Base-by-base conservation (phyloP, 441 rosid genomes). In the Raphanus hybrid region DNA sequence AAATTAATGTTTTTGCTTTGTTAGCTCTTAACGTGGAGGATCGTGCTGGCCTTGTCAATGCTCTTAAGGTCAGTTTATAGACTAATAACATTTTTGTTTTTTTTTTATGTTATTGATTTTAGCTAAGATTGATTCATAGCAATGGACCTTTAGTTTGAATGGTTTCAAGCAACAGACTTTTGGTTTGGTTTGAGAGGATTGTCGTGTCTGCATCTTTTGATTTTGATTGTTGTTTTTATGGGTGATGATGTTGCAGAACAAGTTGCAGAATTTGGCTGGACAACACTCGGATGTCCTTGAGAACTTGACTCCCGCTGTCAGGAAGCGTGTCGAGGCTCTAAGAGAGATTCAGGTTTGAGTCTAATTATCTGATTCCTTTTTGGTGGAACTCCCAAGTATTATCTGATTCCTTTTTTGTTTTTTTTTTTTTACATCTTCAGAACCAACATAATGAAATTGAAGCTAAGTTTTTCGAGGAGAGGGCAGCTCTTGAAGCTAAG, bases 401-500 rank as follows among this genome's bases (percentile, higher is more conserved):
- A 26, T 64, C 48, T 67, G 69, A 52, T 50, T 48, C 15, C 35
- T 64, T 55, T 27, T 48, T 61, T 67, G 62, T 8, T 23, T 23
- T 23, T 23, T 23, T 23, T 23, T 23, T 23, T 23, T 23, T 23
- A 18, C 20, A 18, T 18, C 20, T 18, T 18, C 93, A 96, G 98
- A 79, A 89, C 71, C 86, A 92, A 66, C 88, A 93, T 79, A 90
- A 96, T 80, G 97, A 87, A 61, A 41, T 96, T 20, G 98, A 96
- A 86, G 90, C 89, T 0, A 91, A 91, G 62, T 96, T 96, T 76
- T 89, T 92, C 29, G 96, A 92, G 85, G 99, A 96, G 83, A 92
- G 91, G 55, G 96, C 93, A 61, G 97, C 91, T 4, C 88, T 93
- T 12, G 97, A 96, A 82, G 96, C 96, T n/a, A 93, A 88, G 59